These are phyloP conservation scores for Neopestalotiopsis sp. DNA, from an alignment of 2,329 filamentous ascomycete genomes.

Conservation along the genomic window DNA sequence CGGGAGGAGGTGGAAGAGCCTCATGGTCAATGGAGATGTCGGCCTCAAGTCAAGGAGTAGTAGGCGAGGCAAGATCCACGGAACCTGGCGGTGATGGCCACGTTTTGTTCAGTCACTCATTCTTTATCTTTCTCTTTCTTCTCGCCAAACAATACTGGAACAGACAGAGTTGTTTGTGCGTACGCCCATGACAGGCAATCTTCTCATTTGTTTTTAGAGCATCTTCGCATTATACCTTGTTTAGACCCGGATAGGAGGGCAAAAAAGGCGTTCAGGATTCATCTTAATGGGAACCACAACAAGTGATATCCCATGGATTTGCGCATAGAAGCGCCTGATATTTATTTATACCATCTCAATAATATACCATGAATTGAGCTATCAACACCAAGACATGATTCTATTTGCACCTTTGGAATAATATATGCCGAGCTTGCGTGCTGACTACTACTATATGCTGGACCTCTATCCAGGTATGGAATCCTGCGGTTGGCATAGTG, in stretches of 20 bases:
- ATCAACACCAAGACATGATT: not conserved
- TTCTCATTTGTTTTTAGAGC: not conserved
- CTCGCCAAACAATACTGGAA: not conserved
- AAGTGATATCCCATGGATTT: slow-evolving; percentile 4
- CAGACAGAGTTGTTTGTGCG: not conserved
- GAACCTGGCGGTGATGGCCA: slow-evolving; percentile 57
- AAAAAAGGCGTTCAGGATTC: not conserved
- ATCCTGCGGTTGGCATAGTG: too few relatives aligned
- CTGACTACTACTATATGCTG: not conserved
- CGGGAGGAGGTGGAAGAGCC: slow-evolving; percentile 66
- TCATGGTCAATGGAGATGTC: slow-evolving; percentile 64
- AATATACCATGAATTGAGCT: not conserved
- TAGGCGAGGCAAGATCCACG: slow-evolving; percentile 55
- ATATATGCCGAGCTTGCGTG: not conserved
- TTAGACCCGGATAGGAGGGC: not conserved
- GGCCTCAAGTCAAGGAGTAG: slow-evolving; percentile 56
- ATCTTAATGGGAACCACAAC: not conserved
- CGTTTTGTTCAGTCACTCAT: slow-evolving; percentile 9
- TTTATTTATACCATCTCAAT: not conserved
- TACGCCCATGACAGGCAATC: not conserved
- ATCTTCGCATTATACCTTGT: slow-evolving; percentile 2
- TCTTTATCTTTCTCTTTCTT: not conserved
- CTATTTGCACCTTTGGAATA: not conserved
- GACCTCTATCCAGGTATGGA: not conserved
- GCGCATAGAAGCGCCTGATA: not conserved